Evolutionary conservation across 2,329 filamentous ascomycete species (phyloP).

Genomic region (Botrytis aclada): DNA sequence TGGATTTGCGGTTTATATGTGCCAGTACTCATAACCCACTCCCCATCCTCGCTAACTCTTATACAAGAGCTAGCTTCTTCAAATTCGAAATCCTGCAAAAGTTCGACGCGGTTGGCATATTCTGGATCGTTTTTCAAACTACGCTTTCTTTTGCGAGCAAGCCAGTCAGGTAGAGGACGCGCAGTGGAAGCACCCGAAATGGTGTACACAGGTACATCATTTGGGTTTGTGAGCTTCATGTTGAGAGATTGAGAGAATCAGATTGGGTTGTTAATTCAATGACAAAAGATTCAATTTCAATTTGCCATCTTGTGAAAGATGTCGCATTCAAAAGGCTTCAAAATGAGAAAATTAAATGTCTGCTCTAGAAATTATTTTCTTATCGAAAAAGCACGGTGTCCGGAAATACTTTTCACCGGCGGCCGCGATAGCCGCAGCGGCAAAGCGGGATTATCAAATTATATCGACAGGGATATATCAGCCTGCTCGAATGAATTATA

Average conservation of each 20-base stretch:
- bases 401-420: background rate
- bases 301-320: conserved; percentile 11
- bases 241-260: conserved; percentile 19
- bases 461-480: background rate
- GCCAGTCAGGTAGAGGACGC: conserved; percentile 90
- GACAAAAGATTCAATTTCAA: background rate
- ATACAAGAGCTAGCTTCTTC: conserved; percentile 92
- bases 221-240: conserved; percentile 82
- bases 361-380: conserved; percentile 19
- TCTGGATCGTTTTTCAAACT: conserved; percentile 90
- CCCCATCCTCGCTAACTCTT: conserved; percentile 86
- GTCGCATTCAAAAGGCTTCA: background rate
- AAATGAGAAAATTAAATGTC: conserved; percentile 2
- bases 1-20: conserved; percentile 80
- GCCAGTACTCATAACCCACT: conserved; percentile 96
- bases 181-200: conserved; percentile 88
- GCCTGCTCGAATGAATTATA: background rate
- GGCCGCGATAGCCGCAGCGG: conserved; percentile 1
- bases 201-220: conserved; percentile 87
- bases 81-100: conserved; percentile 97
- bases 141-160: conserved; percentile 82
- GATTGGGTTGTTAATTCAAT: background rate
- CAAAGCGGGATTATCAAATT: background rate
- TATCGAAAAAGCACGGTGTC: conserved; percentile 4
- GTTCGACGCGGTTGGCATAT: conserved; percentile 88